Percentiles rank a stretch among this genome's conserved stretches.
These are phyloP conservation scores for Cladosporium sp. DNA, from an alignment of 2,329 filamentous ascomycete genomes.

Conservation along the genomic window DNA sequence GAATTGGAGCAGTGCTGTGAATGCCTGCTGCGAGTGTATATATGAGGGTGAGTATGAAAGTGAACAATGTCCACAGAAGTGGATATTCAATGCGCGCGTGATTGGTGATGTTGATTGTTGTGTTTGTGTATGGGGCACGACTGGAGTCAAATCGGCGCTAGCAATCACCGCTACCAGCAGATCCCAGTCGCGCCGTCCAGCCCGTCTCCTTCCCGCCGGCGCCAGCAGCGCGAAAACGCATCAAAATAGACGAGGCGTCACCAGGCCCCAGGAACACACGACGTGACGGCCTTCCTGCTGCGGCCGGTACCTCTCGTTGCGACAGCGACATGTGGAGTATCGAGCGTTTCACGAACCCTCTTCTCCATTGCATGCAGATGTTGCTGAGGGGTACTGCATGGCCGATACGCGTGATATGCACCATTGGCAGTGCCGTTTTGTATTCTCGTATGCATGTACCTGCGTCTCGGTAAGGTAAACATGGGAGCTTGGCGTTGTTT, in stretches of 20 bases:
- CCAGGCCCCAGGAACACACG: conserved; percentile 7
- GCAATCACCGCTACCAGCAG: not conserved
- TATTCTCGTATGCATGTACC: not conserved
- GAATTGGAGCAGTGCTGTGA: not conserved
- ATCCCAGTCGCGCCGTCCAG: not conserved
- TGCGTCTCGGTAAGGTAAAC: conserved; percentile 7
- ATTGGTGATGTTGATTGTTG: conserved; percentile 12
- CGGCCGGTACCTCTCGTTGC: conserved; percentile 16
- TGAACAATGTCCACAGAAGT: not conserved
- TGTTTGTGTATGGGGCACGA: not conserved
- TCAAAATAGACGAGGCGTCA: conserved; percentile 2
- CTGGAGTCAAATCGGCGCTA: conserved; percentile 4
- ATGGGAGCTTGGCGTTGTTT: not conserved
- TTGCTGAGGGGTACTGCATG: not conserved
- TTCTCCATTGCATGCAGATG: not conserved
- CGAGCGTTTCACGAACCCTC: not conserved
- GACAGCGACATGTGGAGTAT: conserved; percentile 15
- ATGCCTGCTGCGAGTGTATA: not conserved
- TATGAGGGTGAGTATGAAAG: not conserved
- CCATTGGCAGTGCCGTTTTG: not conserved
- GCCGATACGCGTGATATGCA: not conserved
- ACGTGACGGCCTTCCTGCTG: not conserved
- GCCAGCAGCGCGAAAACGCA: not conserved
- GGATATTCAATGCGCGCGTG: not conserved
- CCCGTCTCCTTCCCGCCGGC: not conserved